These are phyloP conservation scores for Dalbergia oliveri DNA, from an alignment of 306 rosid genomes.

Conservation along the genomic window DNA sequence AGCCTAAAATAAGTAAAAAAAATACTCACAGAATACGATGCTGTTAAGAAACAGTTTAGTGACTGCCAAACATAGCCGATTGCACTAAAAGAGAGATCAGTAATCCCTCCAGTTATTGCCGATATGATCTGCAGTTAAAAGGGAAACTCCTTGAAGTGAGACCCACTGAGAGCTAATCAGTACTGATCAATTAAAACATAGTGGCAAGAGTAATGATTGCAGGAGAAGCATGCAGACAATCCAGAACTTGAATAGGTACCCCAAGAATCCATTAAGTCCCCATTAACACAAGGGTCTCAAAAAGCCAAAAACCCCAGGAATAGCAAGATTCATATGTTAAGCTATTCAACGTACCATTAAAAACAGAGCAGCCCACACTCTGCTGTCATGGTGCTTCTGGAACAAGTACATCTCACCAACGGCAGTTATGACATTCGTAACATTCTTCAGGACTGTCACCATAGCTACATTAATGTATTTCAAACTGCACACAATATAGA, in stretches of 20 bases:
- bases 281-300: conserved; percentile 13
- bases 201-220: conserved; percentile 11
- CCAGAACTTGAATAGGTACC: conserved; percentile 17
- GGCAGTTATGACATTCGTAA: conserved; percentile 97
- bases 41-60: conserved; percentile 91
- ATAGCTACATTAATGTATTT: conserved; percentile 97
- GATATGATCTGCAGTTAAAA: conserved; percentile 85
- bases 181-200: conserved; percentile 15
- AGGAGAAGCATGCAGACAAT: conserved; percentile 35
- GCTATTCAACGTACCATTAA: conserved; percentile 74
- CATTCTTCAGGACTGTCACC: conserved; percentile 98
- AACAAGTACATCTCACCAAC: conserved; percentile 95
- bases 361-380: conserved; percentile 96
- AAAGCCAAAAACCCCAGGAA: conserved; percentile 32
- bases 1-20: conserved; percentile 38
- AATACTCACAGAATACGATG: conserved; percentile 96
- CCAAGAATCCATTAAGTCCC: conserved; percentile 23
- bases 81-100: conserved; percentile 88
- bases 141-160: background rate
- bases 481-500: conserved; percentile 76
- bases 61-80: conserved; percentile 92
- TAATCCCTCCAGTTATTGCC: conserved; percentile 91
- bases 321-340: conserved; percentile 25
- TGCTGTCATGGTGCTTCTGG: conserved; percentile 82
- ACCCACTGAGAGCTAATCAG: conserved; percentile 9